phyloP scores from a whole-genome alignment of 257 asterid genomes.

The Ocimum tenuiflorum region DNA sequence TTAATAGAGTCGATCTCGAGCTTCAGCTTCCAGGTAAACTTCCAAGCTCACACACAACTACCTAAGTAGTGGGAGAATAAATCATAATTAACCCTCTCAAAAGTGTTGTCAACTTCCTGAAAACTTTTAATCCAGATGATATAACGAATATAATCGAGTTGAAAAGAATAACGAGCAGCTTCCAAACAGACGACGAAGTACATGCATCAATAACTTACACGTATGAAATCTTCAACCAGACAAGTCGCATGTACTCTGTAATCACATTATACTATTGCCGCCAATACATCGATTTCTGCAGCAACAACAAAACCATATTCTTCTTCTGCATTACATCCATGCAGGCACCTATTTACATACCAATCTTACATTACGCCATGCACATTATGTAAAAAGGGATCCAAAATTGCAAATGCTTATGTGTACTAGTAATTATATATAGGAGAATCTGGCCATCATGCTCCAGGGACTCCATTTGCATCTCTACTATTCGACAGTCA shows the following conservation, averaged over 20 bases:
- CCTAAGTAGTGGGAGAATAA: too few species aligned
- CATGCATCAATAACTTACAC: background rate
- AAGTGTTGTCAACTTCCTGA: too few species aligned
- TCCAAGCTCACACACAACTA: too few species aligned
- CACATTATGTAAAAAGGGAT: constrained; percentile 33
- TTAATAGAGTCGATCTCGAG: too few species aligned
- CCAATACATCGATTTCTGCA: too few species aligned
- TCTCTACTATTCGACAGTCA: constrained; percentile 27
- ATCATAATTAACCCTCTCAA: too few species aligned
- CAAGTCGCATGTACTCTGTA: background rate
- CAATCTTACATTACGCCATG: constrained; percentile 20
- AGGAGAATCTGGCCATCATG: constrained; percentile 26
- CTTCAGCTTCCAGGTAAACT: too few species aligned
- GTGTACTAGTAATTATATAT: constrained; percentile 29
- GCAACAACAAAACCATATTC: constrained; percentile 8
- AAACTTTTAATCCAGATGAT: background rate
- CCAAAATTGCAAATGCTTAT: constrained; percentile 44
- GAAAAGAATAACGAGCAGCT: background rate
- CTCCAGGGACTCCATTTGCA: constrained; percentile 28
- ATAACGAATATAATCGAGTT: too few species aligned
- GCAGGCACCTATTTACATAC: constrained; percentile 25
- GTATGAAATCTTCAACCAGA: constrained; percentile 4
- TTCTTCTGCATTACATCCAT: constrained; percentile 14
- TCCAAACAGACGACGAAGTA: background rate
- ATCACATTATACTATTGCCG: constrained; percentile 12